phyloP scores from a whole-genome alignment of 2,329 filamentous ascomycete species.

The Torrubiella hemipterigena region DNA sequence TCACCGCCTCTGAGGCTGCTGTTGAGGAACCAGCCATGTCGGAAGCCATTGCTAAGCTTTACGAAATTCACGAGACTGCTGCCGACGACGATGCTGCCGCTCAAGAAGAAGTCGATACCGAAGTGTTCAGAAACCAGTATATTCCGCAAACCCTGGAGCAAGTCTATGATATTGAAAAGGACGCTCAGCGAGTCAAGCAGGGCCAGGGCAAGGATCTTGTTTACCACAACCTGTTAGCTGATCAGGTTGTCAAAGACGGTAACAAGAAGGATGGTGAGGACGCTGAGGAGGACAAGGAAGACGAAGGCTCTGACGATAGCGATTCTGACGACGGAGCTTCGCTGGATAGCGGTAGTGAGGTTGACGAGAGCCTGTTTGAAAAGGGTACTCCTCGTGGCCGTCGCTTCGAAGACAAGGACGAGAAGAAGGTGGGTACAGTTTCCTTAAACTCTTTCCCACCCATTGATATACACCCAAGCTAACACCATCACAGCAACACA shows the following conservation, averaged over 20 bases:
- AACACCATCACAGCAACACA: constrained; percentile 46
- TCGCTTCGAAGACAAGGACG: constrained; percentile 82
- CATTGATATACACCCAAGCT: constrained; percentile 7
- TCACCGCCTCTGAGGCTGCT: constrained; percentile 50
- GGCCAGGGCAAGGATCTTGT: constrained; percentile 69
- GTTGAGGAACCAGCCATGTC: constrained; percentile 50
- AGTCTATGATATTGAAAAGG: constrained; percentile 91
- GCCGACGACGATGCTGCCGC: constrained; percentile 40
- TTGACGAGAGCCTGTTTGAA: constrained; percentile 44
- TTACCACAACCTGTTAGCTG: constrained; percentile 74
- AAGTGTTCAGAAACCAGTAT: constrained; percentile 91
- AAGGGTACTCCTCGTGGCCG: constrained; percentile 66
- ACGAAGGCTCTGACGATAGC: constrained; percentile 23
- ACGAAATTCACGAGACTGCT: constrained; percentile 39
- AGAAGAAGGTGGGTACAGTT: constrained; percentile 60
- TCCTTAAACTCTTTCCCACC: constrained; percentile 1
- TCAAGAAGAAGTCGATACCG: constrained; percentile 66
- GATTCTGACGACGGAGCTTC: constrained; percentile 33
- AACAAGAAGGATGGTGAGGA: constrained; percentile 19
- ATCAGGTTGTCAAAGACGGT: constrained; percentile 38
- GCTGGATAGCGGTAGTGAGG: constrained; percentile 29
- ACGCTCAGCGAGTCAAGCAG: constrained; percentile 63
- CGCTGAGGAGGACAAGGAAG: constrained; percentile 20
- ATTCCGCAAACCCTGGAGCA: constrained; percentile 94
- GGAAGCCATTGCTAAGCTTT: constrained; percentile 53